These are phyloP conservation scores for Penicillium flavigenum DNA, from an alignment of 495 filamentous ascomycete genomes.

Conservation along the genomic window DNA sequence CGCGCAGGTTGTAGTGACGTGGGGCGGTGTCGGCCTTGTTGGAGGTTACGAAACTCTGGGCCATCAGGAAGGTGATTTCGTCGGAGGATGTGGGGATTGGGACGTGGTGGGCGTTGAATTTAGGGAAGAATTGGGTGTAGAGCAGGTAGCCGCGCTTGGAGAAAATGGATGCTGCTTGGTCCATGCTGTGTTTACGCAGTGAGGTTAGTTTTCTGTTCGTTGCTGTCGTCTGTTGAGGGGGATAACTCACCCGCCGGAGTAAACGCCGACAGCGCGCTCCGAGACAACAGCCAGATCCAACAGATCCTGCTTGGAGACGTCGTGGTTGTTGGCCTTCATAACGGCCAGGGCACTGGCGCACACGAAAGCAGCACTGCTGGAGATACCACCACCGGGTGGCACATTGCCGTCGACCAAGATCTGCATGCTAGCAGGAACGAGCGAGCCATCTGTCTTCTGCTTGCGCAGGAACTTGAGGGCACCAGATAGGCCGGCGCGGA, in stretches of 20 bases:
- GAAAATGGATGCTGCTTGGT: conserved; percentile 97
- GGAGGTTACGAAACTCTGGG: conserved; percentile 87
- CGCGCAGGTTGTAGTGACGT: conserved; percentile 92
- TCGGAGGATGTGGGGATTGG: conserved; percentile 81
- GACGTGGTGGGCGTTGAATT: conserved; percentile 71
- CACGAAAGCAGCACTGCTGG: conserved; percentile 91
- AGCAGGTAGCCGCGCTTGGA: conserved; percentile 79
- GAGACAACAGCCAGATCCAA: conserved; percentile 90
- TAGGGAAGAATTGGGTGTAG: conserved; percentile 85
- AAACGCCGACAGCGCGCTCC: conserved; percentile 91
- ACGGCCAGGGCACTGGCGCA: conserved; percentile 87
- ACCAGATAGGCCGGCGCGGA: conserved; percentile 84
- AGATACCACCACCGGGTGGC: conserved; percentile 86
- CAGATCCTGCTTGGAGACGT: conserved; percentile 84
- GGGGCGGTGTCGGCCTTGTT: conserved; percentile 94
- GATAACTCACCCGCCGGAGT: conserved; percentile 77
- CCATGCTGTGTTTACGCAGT: conserved; percentile 57
- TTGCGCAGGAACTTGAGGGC: conserved; percentile 76
- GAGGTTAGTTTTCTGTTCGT: conserved; percentile 30
- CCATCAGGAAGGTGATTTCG: conserved; percentile 87
- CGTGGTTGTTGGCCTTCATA: conserved; percentile 80
- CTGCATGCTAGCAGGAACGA: conserved; percentile 75
- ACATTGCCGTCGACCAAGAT: conserved; percentile 90
- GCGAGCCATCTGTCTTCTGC: conserved; percentile 51
- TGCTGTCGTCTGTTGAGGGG: neutral